These are phyloP conservation scores for Ceratocystis ficicola DNA, from an alignment of 2,329 filamentous ascomycete genomes.

Conservation along the genomic window DNA sequence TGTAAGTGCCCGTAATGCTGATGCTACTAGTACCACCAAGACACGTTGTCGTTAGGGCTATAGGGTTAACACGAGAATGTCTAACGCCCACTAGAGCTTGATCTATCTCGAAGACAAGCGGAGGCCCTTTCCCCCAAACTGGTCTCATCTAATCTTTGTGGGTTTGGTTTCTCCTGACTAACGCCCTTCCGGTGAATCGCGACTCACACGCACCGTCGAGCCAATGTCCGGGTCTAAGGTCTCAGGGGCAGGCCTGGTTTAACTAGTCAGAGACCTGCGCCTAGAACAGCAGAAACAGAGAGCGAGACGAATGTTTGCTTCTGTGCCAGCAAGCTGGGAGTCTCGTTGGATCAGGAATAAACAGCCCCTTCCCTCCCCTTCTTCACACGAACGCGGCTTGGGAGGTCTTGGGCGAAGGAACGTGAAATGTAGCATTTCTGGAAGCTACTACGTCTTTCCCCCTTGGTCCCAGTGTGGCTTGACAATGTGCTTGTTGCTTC, in stretches of 20 bases:
- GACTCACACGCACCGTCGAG: background rate
- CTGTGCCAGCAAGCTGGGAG: background rate
- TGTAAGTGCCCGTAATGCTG: no score
- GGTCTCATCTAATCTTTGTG: no score
- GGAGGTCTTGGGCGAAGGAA: background rate
- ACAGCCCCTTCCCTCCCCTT: background rate
- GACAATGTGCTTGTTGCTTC: no score
- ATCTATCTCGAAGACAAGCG: no score
- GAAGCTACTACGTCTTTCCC: background rate
- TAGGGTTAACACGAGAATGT: no score
- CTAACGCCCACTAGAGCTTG: no score
- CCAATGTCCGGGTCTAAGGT: background rate
- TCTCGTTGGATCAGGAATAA: background rate
- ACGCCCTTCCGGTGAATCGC: background rate
- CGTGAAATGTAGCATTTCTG: background rate
- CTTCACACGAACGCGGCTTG: background rate
- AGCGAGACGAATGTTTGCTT: background rate
- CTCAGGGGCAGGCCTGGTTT: background rate
- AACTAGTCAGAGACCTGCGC: background rate
- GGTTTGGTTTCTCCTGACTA: background rate
- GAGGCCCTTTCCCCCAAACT: no score
- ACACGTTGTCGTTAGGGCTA: no score
- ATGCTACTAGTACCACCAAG: no score
- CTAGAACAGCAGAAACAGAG: background rate
- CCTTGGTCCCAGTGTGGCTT: no score